phyloP scores from a whole-genome alignment of 495 filamentous ascomycete species.

The Evernia prunastri region DNA sequence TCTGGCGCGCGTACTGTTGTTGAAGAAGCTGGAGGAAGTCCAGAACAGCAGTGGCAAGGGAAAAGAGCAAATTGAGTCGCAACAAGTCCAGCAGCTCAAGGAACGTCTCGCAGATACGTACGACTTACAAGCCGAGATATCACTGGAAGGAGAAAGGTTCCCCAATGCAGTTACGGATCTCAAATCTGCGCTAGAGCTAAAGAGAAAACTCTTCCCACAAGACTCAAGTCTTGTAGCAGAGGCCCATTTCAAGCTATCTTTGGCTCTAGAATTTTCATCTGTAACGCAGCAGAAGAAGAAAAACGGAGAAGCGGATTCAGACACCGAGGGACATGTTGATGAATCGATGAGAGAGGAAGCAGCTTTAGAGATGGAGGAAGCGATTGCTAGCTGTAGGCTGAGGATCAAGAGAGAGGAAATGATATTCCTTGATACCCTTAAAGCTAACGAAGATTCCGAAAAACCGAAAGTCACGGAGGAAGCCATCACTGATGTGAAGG shows the following conservation, averaged over 20 bases:
- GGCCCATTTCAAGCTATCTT: conserved; percentile 90
- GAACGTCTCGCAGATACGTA: conserved; percentile 85
- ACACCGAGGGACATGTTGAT: conserved; percentile 46
- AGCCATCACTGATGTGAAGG: conserved; percentile 75
- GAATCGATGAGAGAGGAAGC: conserved; percentile 68
- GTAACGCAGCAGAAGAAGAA: conserved; percentile 57
- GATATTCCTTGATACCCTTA: conserved; percentile 48
- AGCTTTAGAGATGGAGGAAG: conserved; percentile 67
- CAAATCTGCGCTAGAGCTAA: conserved; percentile 65
- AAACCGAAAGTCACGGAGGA: conserved; percentile 50
- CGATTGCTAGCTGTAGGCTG: conserved; percentile 70
- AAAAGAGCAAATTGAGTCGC: conserved; percentile 46
- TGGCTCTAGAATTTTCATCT: conserved; percentile 89
- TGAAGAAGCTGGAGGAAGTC: conserved; percentile 49
- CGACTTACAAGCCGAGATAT: conserved; percentile 88
- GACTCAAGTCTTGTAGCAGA: conserved; percentile 83
- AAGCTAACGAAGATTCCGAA: conserved; percentile 45
- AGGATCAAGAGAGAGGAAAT: conserved; percentile 70
- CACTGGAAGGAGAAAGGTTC: conserved; percentile 88
- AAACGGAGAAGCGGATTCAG: conserved; percentile 30
- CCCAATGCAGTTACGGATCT: conserved; percentile 73
- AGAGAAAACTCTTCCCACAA: conserved; percentile 64
- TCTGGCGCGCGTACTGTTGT: conserved; percentile 74
- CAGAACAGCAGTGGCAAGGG: conserved; percentile 42
- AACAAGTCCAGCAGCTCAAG: conserved; percentile 56